These are phyloP conservation scores for Dissophora globulifera DNA, from an alignment of 192 early-diverging fungal species.

Conservation along the genomic window DNA sequence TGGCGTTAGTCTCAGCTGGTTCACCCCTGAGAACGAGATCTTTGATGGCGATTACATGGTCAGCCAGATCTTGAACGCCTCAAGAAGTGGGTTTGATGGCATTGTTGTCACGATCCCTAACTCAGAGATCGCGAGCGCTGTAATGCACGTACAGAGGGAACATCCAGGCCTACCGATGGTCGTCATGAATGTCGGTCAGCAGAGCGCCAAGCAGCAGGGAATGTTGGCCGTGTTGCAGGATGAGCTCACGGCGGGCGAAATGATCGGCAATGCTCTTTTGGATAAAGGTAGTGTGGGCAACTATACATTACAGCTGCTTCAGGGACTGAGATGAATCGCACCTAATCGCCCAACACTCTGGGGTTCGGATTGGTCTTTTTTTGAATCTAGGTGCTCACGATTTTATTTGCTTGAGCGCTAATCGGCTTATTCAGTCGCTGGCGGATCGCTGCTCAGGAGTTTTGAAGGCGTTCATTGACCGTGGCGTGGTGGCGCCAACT, in stretches of 20 bases:
- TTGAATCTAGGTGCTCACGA: slow-evolving; percentile 21
- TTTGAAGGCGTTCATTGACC: slow-evolving; percentile 14
- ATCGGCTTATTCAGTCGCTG: slow-evolving; percentile 2
- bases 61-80: slow-evolving; percentile 4
- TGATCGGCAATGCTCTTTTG: slow-evolving; percentile 30
- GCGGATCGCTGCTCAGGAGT: slow-evolving; percentile 39
- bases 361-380: too few species aligned
- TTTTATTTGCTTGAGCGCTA: slow-evolving; percentile 26
- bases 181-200: slow-evolving; percentile 34
- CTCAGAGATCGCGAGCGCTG: slow-evolving; percentile 27
- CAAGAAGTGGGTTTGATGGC: slow-evolving; percentile 16
- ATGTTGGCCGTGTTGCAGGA: slow-evolving; percentile 38
- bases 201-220: slow-evolving; percentile 25
- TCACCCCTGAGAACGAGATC: background rate
- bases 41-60: slow-evolving; percentile 17
- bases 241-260: slow-evolving; percentile 22
- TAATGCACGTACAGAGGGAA: slow-evolving; percentile 13
- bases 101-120: slow-evolving; percentile 37
- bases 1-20: slow-evolving; percentile 15
- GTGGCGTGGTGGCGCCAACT: slow-evolving; percentile 1
- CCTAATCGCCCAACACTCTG: too few species aligned
- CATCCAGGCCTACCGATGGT: slow-evolving; percentile 27
- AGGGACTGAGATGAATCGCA: too few species aligned
- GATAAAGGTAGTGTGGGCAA: slow-evolving; percentile 20
- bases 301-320: too few species aligned